A percentile compares a stretch with the other conserved stretches of the same genome.
Evolutionary conservation across 805 yeast genomes (phyloP).

Genomic region (Hanseniaspora pseudoguilliermondii): DNA sequence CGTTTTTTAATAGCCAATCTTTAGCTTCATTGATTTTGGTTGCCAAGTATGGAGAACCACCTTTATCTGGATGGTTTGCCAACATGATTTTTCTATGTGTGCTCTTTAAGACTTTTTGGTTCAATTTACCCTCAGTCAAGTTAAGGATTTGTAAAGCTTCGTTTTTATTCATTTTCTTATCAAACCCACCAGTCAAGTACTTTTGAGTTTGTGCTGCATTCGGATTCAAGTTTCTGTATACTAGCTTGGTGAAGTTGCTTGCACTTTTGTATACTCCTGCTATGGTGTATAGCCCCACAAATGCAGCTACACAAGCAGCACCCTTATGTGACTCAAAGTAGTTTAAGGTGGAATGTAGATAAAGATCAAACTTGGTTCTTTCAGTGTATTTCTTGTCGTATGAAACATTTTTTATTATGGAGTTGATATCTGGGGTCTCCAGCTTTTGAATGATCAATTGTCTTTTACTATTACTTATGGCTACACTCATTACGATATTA

Average conservation of each 20-base stretch:
- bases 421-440: conserved; percentile 17
- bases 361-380: conserved; percentile 37
- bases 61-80: conserved; percentile 87
- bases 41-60: conserved; percentile 82
- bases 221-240: conserved; percentile 26
- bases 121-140: conserved; percentile 51
- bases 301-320: conserved; percentile 55
- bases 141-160: conserved; percentile 82
- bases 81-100: conserved; percentile 76
- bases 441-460: conserved; percentile 14
- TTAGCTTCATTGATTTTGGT: conserved; percentile 88
- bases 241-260: conserved; percentile 16
- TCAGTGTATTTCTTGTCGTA: conserved; percentile 16
- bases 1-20: conserved; percentile 33
- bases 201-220: conserved; percentile 34
- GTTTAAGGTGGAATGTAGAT: conserved; percentile 46
- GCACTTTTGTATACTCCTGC: conserved; percentile 53
- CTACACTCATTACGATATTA: background rate
- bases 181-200: conserved; percentile 80
- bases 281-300: conserved; percentile 47
- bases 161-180: conserved; percentile 72
- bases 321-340: conserved; percentile 69
- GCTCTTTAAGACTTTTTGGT: conserved; percentile 57
- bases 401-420: conserved; percentile 13
- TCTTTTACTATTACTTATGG: conserved; percentile 6